Evolutionary conservation across 345 rosid species (phyloP).

Genomic region (Cardiospermum halicacabum): DNA sequence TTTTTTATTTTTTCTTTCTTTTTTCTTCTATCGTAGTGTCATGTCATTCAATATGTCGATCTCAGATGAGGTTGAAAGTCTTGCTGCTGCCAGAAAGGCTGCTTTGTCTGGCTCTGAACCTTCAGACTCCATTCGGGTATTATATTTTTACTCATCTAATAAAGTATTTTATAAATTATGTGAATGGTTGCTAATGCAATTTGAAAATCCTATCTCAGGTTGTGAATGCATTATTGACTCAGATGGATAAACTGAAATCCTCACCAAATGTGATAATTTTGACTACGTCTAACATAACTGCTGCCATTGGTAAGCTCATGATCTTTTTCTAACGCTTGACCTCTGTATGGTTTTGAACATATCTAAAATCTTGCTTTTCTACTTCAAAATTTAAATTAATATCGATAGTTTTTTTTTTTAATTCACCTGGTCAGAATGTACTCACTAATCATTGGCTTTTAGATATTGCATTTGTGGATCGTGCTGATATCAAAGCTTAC

Average conservation of each 20-base stretch:
- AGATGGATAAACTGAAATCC: conserved; percentile 93
- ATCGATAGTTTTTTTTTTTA: too few species aligned
- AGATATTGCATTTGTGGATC: conserved; percentile 96
- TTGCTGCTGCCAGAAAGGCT: conserved; percentile 95
- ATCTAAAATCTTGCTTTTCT: not conserved
- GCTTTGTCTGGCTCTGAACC: conserved; percentile 98
- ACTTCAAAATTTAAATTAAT: not conserved
- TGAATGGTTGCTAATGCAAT: not conserved
- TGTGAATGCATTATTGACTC: conserved; percentile 95
- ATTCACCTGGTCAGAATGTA: not conserved
- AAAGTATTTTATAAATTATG: conserved; percentile 3
- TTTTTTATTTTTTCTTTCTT: conserved; percentile 7
- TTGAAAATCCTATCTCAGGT: conserved; percentile 49
- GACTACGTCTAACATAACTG: conserved; percentile 95
- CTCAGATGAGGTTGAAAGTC: conserved; percentile 99
- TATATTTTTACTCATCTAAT: conserved; percentile 1
- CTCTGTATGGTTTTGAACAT: conserved; percentile 5
- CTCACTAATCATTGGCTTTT: conserved; percentile 22
- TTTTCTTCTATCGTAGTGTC: conserved; percentile 19
- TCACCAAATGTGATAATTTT: conserved; percentile 85
- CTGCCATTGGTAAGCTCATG: conserved; percentile 82
- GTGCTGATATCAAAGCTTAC: conserved; percentile 97
- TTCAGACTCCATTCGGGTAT: conserved; percentile 95
- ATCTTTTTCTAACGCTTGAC: conserved; percentile 1
- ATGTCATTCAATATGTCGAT: conserved; percentile 20